Base-by-base conservation (phyloP, 495 filamentous ascomycete genomes). In the Annulohypoxylon nitens region DNA sequence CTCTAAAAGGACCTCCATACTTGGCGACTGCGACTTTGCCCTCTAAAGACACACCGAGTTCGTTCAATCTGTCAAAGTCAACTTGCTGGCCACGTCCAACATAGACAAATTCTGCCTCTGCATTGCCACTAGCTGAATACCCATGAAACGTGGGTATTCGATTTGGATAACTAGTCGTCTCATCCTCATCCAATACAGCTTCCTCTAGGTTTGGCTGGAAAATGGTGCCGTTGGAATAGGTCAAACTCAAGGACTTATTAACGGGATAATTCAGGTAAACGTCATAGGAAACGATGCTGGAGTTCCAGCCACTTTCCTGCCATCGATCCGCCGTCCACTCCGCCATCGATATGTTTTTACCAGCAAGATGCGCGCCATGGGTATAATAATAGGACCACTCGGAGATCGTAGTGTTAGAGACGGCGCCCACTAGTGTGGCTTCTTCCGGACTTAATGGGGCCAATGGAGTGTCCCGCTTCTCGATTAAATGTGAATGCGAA, bases 91-190 rank as follows among this genome's bases (percentile, higher is more conserved):
- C 93, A 69, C 92, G 93, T 70, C 95, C 95, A 69, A 88, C 90
- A 79, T 90, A 95, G 30, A 95, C 90, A 50, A 82, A 81, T 66
- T 83, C 76, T 7, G 92, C 94, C 8, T 91, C 91, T 23, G 91
- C 93, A 73, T 94, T 94, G 0, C 94, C 94, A 61, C 81, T 90
- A 0, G 92, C 92, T 0, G 92, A 94, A 75, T 97, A 97, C 5
- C 94, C 94, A 80, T 97, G 93, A 81, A 97, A 97, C 3, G 90
- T 93, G 0, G 94, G 93, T 45, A 97, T 87, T 43, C 92, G 85
- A 73, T 95, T 84, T 7, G 84, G 79, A 45, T 92, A 82, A 37
- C 89, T 85, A 20, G 87, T 91, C 2, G 93, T 95, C 14, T 85
- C 82, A 77, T 97, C 94, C 69, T 94, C 89, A 3, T 89, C 82